These are phyloP conservation scores for Zarea fungicola DNA, from an alignment of 2,329 filamentous ascomycete species.

Conservation along the genomic window DNA sequence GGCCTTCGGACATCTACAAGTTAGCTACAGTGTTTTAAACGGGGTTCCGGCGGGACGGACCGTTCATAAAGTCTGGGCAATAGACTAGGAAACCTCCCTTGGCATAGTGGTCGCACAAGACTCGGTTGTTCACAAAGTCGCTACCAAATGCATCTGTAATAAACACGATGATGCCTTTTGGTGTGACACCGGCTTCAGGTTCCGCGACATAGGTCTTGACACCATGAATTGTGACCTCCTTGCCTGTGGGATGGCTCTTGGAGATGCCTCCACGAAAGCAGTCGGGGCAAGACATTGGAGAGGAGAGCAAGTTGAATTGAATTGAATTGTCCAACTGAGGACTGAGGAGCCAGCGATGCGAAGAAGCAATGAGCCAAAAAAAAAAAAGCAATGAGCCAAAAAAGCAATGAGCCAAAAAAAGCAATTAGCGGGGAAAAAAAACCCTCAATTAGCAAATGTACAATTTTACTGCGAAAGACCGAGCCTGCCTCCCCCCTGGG, in stretches of 20 bases:
- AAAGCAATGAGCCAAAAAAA: too few species aligned
- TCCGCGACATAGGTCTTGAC: constrained; percentile 22
- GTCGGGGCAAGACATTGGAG: not conserved
- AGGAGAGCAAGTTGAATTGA: not conserved
- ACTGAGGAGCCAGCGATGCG: not conserved
- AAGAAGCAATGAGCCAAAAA: too few species aligned
- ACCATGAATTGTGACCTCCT: constrained; percentile 20
- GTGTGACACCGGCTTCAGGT: constrained; percentile 15
- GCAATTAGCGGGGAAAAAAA: too few species aligned
- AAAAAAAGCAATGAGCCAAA: too few species aligned
- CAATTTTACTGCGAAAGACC: too few species aligned
- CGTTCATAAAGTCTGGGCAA: constrained; percentile 47
- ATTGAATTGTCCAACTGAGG: not conserved
- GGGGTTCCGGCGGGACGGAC: constrained; percentile 17
- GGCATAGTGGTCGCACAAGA: constrained; percentile 48
- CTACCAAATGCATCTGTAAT: constrained; percentile 51
- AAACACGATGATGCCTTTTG: constrained; percentile 44
- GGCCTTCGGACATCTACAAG: not conserved
- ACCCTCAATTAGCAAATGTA: too few species aligned
- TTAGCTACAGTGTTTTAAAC: not conserved
- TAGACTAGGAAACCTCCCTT: constrained; percentile 40
- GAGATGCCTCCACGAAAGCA: not conserved
- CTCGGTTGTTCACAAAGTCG: constrained; percentile 43
- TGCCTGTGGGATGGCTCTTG: constrained; percentile 16
- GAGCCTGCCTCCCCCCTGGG: too few species aligned